Evolutionary conservation across 2,329 filamentous ascomycete species (phyloP), one percentile per base, ranked within the genome.

Genomic region (Shiraia sp.): DNA sequence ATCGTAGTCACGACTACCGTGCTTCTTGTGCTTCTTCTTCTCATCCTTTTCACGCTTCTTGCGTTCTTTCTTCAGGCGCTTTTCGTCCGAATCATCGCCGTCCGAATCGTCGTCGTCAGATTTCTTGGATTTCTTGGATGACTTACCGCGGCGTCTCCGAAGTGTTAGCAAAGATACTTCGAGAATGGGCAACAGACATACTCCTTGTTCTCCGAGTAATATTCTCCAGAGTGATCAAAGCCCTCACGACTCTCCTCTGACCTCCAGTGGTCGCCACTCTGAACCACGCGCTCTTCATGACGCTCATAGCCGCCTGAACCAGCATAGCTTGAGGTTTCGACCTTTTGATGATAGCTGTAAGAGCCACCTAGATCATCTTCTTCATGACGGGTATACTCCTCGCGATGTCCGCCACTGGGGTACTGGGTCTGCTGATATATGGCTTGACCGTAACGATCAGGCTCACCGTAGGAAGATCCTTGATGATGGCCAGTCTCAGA

Each of bases 371-470:
- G 67, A 15, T 73, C 69, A 32, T 79, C 74, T 57, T 85, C 69
- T 44, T 75, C 82, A 50, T 80, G 83, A 23, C 81, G 79, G 43
- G 76, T 75, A 67, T 84, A 87, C 43, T 85, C 80, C 27, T 79
- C 76, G 42, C 76, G 73, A 39, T 77, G 73, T 33, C 79, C 79
- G 35, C 84, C 84, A 40, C 77, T 74, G 13, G 76, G 71, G 47
- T 81, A 80, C 40, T 79, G 73, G 6, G 81, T 86, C 58, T 82
- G 72, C 23, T 73, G 77, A 55, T 81, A 78, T 61, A 84, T 71
- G 9, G 83, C 81, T 59, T 85, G 79, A 6, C 78, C 82, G 53
- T 84, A 84, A 33, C 78, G 76, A 51, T 77, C 70, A 14, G 75
- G 47, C 32, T 66, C 65, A 16, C 59, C 64, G 10, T 54, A 47